Conservation (phyloP, 2,329 filamentous ascomycete genomes). For the Fusarium phyllophilum region DNA sequence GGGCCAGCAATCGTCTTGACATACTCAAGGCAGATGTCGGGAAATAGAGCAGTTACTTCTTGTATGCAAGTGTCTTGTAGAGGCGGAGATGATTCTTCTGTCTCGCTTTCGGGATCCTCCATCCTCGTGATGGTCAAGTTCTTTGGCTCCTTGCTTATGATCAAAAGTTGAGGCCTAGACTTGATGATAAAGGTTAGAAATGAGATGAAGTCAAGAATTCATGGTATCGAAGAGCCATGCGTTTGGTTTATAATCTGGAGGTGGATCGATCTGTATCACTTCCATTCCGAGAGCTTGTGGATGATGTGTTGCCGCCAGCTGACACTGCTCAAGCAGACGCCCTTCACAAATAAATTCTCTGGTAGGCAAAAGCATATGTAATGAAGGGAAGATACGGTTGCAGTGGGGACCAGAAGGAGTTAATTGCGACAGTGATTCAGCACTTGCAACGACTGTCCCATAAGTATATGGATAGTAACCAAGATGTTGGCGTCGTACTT, state of each 20-base stretch:
- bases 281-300: conserved; percentile 2
- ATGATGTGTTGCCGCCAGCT: background rate
- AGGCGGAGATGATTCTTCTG: background rate
- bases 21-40: conserved; percentile 57
- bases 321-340: background rate
- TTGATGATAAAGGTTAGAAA: conserved; percentile 16
- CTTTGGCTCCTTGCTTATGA: background rate
- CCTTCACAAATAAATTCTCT: background rate
- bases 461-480: background rate
- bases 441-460: background rate
- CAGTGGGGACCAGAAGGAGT: background rate
- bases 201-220: background rate
- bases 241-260: background rate
- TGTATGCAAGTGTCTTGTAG: conserved; percentile 24
- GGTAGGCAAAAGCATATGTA: background rate
- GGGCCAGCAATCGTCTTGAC: conserved; percentile 45
- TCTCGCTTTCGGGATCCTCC: conserved; percentile 1
- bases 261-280: background rate
- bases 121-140: conserved; percentile 9
- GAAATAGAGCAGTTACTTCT: conserved; percentile 50
- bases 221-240: background rate
- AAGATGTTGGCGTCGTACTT: background rate
- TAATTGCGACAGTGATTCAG: background rate
- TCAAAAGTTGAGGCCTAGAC: background rate
- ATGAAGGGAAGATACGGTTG: background rate